These are phyloP conservation scores for Cercospora sp. DNA, from an alignment of 2,329 filamentous ascomycete species.

Conservation along the genomic window DNA sequence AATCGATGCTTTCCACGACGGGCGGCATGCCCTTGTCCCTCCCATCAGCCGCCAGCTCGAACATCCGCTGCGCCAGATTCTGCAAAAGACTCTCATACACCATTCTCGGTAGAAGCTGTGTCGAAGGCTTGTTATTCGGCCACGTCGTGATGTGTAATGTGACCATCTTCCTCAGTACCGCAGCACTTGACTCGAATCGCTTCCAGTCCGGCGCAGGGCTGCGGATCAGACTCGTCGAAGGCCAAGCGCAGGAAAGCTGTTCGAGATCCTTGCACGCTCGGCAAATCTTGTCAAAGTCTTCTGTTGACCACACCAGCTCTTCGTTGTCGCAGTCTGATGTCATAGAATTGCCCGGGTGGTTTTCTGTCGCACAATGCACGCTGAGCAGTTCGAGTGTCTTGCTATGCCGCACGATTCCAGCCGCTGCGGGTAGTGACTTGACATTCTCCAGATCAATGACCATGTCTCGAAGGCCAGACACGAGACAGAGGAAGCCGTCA, in stretches of 20 bases:
- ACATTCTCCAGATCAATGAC: slow-evolving; percentile 48
- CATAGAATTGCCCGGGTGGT: slow-evolving; percentile 6
- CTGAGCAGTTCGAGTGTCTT: slow-evolving; percentile 49
- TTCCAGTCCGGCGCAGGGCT: slow-evolving; percentile 46
- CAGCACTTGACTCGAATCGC: slow-evolving; percentile 41
- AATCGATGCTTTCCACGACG: slow-evolving; percentile 1
- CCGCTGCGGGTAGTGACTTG: slow-evolving; percentile 45
- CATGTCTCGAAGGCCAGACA: slow-evolving; percentile 47
- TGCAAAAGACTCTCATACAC: slow-evolving; percentile 49
- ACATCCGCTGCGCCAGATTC: slow-evolving; percentile 30
- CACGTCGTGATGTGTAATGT: slow-evolving; percentile 53
- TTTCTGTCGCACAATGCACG: slow-evolving; percentile 43
- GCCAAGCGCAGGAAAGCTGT: slow-evolving; percentile 51
- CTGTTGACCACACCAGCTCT: slow-evolving; percentile 47
- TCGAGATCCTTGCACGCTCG: slow-evolving; percentile 46
- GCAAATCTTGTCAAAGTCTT: slow-evolving; percentile 50
- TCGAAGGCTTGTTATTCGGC: slow-evolving; percentile 47
- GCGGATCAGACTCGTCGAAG: slow-evolving; percentile 46
- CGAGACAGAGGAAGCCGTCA: slow-evolving; percentile 50
- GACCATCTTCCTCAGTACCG: slow-evolving; percentile 42
- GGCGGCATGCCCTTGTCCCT: slow-evolving; percentile 6
- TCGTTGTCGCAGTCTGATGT: slow-evolving; percentile 38
- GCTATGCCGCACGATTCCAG: slow-evolving; percentile 48
- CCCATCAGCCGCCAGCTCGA: slow-evolving; percentile 29
- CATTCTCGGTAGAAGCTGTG: slow-evolving; percentile 43